Percentiles rank a stretch among this genome's conserved stretches.
Evolutionary conservation across 257 asterid species (phyloP).

Genomic region (Solanum appendiculatum): DNA sequence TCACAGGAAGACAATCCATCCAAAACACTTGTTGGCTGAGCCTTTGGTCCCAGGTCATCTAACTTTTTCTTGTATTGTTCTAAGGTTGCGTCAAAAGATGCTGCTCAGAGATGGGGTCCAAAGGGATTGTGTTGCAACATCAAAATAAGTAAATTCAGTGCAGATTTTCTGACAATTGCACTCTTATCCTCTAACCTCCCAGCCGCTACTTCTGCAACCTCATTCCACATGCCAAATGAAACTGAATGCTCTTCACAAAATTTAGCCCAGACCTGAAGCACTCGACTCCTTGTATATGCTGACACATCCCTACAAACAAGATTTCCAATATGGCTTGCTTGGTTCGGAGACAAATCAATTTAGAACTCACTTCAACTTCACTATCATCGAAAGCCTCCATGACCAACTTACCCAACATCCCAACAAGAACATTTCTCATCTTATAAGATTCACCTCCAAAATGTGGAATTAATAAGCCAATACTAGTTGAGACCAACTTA

Average conservation of each 20-base stretch:
- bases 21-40: slow-evolving; percentile 19
- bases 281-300: slow-evolving; percentile 90
- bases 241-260: slow-evolving; percentile 83
- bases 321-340: slow-evolving; percentile 95
- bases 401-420: slow-evolving; percentile 77
- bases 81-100: slow-evolving; percentile 84
- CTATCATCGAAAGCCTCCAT: slow-evolving; percentile 70
- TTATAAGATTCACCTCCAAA: slow-evolving; percentile 94
- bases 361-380: slow-evolving; percentile 76
- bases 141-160: slow-evolving; percentile 76
- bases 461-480: slow-evolving; percentile 83
- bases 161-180: slow-evolving; percentile 80
- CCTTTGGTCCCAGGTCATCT: slow-evolving; percentile 48
- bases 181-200: slow-evolving; percentile 93
- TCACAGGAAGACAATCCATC: slow-evolving; percentile 31
- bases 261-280: slow-evolving; percentile 95
- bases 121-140: slow-evolving; percentile 97
- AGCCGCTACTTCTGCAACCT: slow-evolving; percentile 79
- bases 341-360: slow-evolving; percentile 64
- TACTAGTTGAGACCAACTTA: slow-evolving; percentile 61
- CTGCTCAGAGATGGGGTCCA: slow-evolving; percentile 86
- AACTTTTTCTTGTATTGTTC: slow-evolving; percentile 85
- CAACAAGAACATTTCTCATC: slow-evolving; percentile 84
- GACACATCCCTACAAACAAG: slow-evolving; percentile 74
- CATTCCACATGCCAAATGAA: slow-evolving; percentile 92